phyloP scores from a whole-genome alignment of 805 yeast genomes.

The Isabelozyma heimii region DNA sequence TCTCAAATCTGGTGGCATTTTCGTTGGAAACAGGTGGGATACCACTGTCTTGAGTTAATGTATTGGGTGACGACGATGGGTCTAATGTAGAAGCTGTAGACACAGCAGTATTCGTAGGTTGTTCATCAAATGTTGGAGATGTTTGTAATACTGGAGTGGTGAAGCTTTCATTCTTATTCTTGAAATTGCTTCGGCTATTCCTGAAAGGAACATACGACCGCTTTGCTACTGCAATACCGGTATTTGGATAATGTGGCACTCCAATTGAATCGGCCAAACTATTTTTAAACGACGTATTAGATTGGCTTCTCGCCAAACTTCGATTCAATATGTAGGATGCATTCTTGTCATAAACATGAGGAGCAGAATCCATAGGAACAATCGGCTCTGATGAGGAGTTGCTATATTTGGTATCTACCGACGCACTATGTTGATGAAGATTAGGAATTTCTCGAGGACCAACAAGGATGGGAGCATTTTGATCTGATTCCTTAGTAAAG shows the following conservation, averaged over 20 bases:
- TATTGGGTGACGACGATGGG: slow-evolving; percentile 2
- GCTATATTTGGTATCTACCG: slow-evolving; percentile 58
- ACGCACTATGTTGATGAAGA: slow-evolving; percentile 47
- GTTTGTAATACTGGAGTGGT: slow-evolving; percentile 21
- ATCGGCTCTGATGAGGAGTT: slow-evolving; percentile 39
- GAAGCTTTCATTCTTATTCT: slow-evolving; percentile 14
- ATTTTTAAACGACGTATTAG: slow-evolving; percentile 75
- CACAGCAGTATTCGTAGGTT: slow-evolving; percentile 8
- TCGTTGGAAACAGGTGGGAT: slow-evolving; percentile 6
- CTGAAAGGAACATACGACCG: slow-evolving; percentile 43
- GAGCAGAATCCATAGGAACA: slow-evolving; percentile 65
- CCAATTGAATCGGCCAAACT: slow-evolving; percentile 66
- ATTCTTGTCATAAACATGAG: slow-evolving; percentile 75
- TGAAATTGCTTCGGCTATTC: slow-evolving; percentile 21
- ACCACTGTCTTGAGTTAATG: not conserved
- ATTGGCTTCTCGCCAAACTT: slow-evolving; percentile 69
- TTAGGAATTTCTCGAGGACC: slow-evolving; percentile 3
- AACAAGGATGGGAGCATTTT: slow-evolving; percentile 6
- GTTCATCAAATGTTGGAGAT: slow-evolving; percentile 18
- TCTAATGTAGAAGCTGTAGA: slow-evolving; percentile 10
- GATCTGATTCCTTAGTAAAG: slow-evolving; percentile 54
- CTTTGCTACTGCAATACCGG: slow-evolving; percentile 14
- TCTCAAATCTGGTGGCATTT: slow-evolving; percentile 22
- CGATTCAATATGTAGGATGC: slow-evolving; percentile 72
- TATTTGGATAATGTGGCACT: slow-evolving; percentile 8